These are phyloP conservation scores for Dictyostelium purpureum DNA, from an alignment of 78 protist species.

Conservation along the genomic window DNA sequence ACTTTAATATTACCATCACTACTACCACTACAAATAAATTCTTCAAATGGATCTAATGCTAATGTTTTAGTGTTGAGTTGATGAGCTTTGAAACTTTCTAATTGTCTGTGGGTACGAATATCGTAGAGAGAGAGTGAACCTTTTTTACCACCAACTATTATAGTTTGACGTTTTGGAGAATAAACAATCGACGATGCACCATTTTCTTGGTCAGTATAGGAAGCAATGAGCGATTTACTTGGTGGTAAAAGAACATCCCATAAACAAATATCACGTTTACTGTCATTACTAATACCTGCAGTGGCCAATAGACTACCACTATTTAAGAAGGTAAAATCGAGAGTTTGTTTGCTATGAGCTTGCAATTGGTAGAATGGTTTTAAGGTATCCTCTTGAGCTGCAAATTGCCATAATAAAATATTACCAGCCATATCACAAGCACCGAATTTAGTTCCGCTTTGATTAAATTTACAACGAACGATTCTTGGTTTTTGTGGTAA, in stretches of 20 bases:
- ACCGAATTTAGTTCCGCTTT: constrained; percentile 76
- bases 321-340: constrained; percentile 74
- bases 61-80: constrained; percentile 51
- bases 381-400: constrained; percentile 57
- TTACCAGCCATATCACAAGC: constrained; percentile 79
- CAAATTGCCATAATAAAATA: constrained; percentile 70
- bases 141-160: constrained; percentile 77
- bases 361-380: constrained; percentile 69
- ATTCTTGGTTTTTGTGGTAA: constrained; percentile 59
- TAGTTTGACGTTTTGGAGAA: constrained; percentile 57
- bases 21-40: constrained; percentile 39
- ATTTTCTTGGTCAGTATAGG: constrained; percentile 65
- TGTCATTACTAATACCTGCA: constrained; percentile 52
- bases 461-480: constrained; percentile 49
- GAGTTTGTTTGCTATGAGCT: constrained; percentile 56
- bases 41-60: constrained; percentile 66
- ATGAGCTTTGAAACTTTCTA: constrained; percentile 68
- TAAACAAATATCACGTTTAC: constrained; percentile 56
- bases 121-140: constrained; percentile 60
- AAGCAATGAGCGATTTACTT: constrained; percentile 47
- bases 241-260: constrained; percentile 77
- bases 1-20: constrained; percentile 76
- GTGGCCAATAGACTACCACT: constrained; percentile 67
- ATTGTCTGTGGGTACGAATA: constrained; percentile 49
- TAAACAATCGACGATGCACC: constrained; percentile 69